Conservation (phyloP, 257 asterid species). For the Paraleonurus japonicus region DNA sequence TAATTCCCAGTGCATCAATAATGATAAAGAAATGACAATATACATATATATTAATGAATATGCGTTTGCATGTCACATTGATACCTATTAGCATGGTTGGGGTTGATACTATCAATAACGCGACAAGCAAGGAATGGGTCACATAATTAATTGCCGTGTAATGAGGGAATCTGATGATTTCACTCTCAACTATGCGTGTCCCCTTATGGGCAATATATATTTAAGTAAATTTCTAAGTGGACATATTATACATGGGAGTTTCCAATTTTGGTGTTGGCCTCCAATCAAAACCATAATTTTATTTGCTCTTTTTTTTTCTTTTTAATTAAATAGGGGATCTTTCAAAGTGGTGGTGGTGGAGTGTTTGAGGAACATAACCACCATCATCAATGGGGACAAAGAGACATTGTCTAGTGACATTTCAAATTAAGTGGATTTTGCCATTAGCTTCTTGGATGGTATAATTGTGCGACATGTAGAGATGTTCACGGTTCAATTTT, state of each 20-base stretch:
- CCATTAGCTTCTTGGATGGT: conserved; percentile 30
- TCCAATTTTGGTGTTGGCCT: conserved; percentile 38
- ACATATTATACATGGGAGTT: conserved; percentile 37
- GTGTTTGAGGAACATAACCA: conserved; percentile 26
- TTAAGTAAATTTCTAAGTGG: conserved; percentile 20
- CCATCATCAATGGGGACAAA: conserved; percentile 41
- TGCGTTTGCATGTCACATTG: conserved; percentile 18
- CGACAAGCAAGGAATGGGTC: conserved; percentile 57
- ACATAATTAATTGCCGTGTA: conserved; percentile 61
- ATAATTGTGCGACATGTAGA: conserved; percentile 22
- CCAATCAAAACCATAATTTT: background rate
- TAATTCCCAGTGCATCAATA: conserved; percentile 12
- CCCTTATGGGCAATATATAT: conserved; percentile 10
- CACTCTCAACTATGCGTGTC: conserved; percentile 47
- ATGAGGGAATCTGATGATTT: conserved; percentile 79
- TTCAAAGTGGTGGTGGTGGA: conserved; percentile 22
- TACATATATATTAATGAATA: background rate
- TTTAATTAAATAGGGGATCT: conserved; percentile 12
- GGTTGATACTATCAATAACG: conserved; percentile 50
- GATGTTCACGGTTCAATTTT: background rate
- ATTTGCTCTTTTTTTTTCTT: too few relatives aligned
- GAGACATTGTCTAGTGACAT: conserved; percentile 42
- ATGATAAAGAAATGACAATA: conserved; percentile 21
- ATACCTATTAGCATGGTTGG: conserved; percentile 46
- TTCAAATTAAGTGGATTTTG: conserved; percentile 30